Evolutionary conservation across 83 land plant species (phyloP).

Genomic region (Diphasiastrum complanatum): DNA sequence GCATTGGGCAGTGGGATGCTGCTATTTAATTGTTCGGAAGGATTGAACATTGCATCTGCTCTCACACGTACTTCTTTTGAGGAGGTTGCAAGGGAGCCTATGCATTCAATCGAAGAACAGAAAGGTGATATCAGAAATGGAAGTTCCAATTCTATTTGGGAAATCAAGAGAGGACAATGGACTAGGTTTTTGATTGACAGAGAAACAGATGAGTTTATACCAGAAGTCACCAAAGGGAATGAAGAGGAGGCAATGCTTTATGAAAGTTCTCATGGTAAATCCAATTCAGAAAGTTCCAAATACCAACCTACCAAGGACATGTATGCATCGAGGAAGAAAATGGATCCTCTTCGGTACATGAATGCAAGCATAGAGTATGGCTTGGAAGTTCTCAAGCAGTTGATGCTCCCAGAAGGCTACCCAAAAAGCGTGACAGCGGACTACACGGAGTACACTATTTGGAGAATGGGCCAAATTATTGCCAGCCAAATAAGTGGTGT

Average conservation of each 20-base stretch:
- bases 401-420: constrained; percentile 46
- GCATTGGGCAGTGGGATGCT: too few relatives aligned
- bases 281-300: not conserved
- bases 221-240: constrained; percentile 14
- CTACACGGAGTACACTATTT: constrained; percentile 81
- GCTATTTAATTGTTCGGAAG: too few relatives aligned
- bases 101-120: not conserved
- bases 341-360: constrained; percentile 5
- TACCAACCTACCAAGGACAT: not conserved
- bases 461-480: constrained; percentile 83
- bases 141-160: constrained; percentile 51
- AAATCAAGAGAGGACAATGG: constrained; percentile 66
- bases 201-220: constrained; percentile 44
- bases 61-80: too few relatives aligned
- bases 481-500: constrained; percentile 91
- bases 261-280: not conserved
- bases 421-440: constrained; percentile 68
- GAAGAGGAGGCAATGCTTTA: constrained; percentile 13
- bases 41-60: too few relatives aligned
- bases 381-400: constrained; percentile 35
- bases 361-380: constrained; percentile 12
- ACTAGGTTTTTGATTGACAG: constrained; percentile 39
- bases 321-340: not conserved
- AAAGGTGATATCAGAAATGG: constrained; percentile 6
- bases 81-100: not conserved